Percentiles rank a stretch among this genome's conserved stretches.
phyloP scores from a whole-genome alignment of 306 rosid species.

The Arachis hypogaea region DNA sequence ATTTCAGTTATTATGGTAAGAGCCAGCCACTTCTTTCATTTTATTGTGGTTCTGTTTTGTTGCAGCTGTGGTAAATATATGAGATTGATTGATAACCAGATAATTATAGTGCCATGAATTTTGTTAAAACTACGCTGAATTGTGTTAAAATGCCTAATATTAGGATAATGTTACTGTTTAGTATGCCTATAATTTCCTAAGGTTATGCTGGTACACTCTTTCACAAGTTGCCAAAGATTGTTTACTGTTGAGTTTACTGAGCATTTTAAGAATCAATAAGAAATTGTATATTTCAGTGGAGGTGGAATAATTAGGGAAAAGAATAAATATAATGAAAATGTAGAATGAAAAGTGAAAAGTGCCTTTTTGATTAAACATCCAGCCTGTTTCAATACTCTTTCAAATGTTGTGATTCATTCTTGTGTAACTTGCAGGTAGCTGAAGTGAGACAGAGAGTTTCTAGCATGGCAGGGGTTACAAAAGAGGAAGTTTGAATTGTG shows the following conservation, averaged over 20 bases:
- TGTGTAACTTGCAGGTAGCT: conserved; percentile 56
- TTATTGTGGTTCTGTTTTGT: too few species aligned
- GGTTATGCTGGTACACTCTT: background rate
- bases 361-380: too few species aligned
- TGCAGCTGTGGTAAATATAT: background rate
- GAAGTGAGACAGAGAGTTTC: conserved; percentile 59
- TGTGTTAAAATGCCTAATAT: background rate
- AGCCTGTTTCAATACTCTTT: too few species aligned
- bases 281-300: background rate
- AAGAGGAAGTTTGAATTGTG: conserved; percentile 40
- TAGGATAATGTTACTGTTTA: background rate
- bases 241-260: conserved; percentile 6
- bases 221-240: background rate
- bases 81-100: conserved; percentile 26
- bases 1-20: too few species aligned
- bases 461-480: conserved; percentile 54
- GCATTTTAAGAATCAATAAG: conserved; percentile 2
- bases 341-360: too few species aligned
- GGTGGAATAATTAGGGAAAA: too few species aligned
- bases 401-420: background rate
- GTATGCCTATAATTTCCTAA: background rate
- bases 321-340: too few species aligned
- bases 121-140: background rate
- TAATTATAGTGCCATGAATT: background rate
- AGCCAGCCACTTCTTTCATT: too few species aligned